Evolutionary conservation across 139 green algal genomes (phyloP).

Genomic region (Closterium sp.): DNA sequence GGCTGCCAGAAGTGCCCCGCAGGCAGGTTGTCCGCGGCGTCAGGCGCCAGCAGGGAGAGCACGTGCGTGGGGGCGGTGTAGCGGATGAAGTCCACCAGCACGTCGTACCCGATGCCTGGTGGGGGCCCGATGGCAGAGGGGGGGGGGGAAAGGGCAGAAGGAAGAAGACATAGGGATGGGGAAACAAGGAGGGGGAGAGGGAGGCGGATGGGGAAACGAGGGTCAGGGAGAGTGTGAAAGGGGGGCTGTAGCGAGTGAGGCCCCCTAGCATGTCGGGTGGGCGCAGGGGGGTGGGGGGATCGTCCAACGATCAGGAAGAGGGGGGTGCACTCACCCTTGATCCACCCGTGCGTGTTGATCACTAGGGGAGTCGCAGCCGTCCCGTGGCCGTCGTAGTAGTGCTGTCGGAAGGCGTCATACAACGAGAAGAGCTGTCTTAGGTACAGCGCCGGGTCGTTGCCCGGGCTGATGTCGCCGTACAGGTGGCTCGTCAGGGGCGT

Average conservation of each 20-base stretch:
- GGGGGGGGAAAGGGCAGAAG: no score
- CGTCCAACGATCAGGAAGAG: no score
- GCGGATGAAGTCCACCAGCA: constrained; percentile 21
- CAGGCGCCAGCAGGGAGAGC: neutral
- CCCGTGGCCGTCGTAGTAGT: constrained; percentile 9
- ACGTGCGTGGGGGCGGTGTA: constrained; percentile 31
- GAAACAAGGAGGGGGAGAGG: no score
- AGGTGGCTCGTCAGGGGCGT: neutral
- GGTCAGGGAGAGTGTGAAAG: no score
- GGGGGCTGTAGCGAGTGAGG: no score
- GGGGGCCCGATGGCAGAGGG: no score
- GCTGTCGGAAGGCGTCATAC: constrained; percentile 20
- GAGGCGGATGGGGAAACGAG: no score
- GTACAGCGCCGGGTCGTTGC: constrained; percentile 18
- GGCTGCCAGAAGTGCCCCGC: neutral
- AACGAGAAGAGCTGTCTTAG: constrained; percentile 5
- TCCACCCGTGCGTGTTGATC: constrained; percentile 35
- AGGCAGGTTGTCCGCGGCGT: neutral
- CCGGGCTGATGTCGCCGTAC: constrained; percentile 23
- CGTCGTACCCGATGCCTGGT: constrained; percentile 14
- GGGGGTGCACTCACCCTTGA: neutral
- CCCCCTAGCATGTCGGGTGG: no score
- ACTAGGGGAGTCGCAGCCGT: constrained; percentile 9
- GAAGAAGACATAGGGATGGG: no score
- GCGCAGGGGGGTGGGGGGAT: no score